Conservation (phyloP, 2,329 filamentous ascomycete species). For the Sclerotinia nivalis region DNA sequence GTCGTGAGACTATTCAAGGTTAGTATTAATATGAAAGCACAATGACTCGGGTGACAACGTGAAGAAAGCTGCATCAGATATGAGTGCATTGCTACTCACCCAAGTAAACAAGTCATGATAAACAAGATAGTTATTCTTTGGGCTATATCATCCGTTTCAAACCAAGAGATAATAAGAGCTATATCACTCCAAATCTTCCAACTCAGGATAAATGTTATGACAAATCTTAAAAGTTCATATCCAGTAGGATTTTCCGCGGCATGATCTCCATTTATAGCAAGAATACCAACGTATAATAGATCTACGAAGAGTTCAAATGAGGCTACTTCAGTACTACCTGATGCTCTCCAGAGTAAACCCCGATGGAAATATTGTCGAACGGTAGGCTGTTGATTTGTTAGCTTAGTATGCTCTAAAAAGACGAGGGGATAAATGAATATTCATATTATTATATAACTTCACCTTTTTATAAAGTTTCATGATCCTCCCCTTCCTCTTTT, state of each 20-base stretch:
- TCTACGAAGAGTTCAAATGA: slow-evolving; percentile 67
- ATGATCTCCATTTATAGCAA: slow-evolving; percentile 63
- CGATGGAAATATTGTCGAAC: slow-evolving; percentile 67
- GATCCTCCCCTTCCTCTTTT: slow-evolving; percentile 44
- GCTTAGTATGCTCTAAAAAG: background rate
- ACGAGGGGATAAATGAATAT: background rate
- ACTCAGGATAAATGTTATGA: slow-evolving; percentile 61
- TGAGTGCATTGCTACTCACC: slow-evolving; percentile 41
- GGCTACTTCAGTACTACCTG: slow-evolving; percentile 59
- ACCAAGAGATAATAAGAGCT: slow-evolving; percentile 56
- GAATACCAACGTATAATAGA: slow-evolving; percentile 57
- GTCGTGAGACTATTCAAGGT: slow-evolving; percentile 52
- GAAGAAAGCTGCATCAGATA: background rate
- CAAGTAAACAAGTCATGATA: slow-evolving; percentile 60
- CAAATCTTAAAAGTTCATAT: slow-evolving; percentile 57
- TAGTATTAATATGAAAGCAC: background rate
- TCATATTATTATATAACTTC: background rate
- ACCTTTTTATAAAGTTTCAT: slow-evolving; percentile 58
- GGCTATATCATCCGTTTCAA: slow-evolving; percentile 62
- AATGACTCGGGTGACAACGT: background rate
- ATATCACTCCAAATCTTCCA: slow-evolving; percentile 64
- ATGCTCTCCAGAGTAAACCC: slow-evolving; percentile 62
- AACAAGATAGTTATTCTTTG: slow-evolving; percentile 61
- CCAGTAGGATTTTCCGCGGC: slow-evolving; percentile 58
- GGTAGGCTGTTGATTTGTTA: slow-evolving; percentile 45